phyloP scores from a whole-genome alignment of 208 protist species.

The Crithidia brevicula region DNA sequence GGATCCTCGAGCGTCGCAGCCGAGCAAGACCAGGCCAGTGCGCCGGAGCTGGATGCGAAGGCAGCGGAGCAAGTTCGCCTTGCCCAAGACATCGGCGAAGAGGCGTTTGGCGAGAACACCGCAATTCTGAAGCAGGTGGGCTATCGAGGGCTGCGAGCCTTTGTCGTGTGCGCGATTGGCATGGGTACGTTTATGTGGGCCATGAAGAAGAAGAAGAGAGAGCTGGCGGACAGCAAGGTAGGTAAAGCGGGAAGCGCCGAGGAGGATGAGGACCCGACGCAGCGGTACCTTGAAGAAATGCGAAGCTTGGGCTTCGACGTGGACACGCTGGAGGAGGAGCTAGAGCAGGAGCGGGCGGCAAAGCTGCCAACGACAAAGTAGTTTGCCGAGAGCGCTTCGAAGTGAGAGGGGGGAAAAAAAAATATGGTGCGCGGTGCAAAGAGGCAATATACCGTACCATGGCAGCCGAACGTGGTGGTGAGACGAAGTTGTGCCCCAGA shows the following conservation, averaged over 20 bases:
- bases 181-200: conserved; percentile 54
- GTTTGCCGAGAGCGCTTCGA: too few relatives aligned
- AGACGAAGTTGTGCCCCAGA: too few relatives aligned
- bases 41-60: conserved; percentile 44
- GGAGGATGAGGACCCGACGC: conserved; percentile 53
- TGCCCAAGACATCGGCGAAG: conserved; percentile 55
- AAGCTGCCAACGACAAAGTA: too few relatives aligned
- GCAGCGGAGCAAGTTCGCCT: conserved; percentile 60
- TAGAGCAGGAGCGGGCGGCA: conserved; percentile 44
- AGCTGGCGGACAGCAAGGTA: conserved; percentile 17
- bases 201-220: conserved; percentile 45
- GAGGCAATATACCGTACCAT: too few relatives aligned
- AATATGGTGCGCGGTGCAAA: too few relatives aligned
- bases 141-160: conserved; percentile 68
- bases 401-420: too few relatives aligned
- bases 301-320: conserved; percentile 83
- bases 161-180: conserved; percentile 62
- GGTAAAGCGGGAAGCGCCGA: neutral
- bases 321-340: conserved; percentile 80
- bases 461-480: neutral
- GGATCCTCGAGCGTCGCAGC: neutral
- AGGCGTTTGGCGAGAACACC: conserved; percentile 83
- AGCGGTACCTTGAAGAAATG: conserved; percentile 84
- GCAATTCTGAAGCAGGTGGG: conserved; percentile 69
- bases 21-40: neutral